Base-by-base conservation (phyloP, 306 rosid genomes). In the Potentilla sterilis region DNA sequence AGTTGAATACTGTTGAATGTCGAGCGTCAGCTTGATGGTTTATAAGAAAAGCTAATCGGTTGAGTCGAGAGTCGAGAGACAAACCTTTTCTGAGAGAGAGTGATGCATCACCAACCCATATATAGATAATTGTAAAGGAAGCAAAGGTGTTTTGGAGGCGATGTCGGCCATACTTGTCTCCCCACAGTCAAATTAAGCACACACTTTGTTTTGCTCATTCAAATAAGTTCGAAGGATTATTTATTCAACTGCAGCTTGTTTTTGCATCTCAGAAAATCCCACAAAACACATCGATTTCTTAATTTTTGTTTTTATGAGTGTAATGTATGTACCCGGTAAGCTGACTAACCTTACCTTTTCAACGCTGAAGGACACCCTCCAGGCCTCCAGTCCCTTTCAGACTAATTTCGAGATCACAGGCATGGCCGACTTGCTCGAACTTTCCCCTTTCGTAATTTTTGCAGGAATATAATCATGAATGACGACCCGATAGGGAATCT, bases 121-220 rank as follows among this genome's bases (percentile, higher is more conserved):
- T n/a, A n/a, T 2, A 21, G 11, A 49, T 61, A 80, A 76, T 68
- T 73, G 67, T 51, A 72, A 28, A 16, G 80, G 80, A 75, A 72
- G 9, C 37, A 64, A 28, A 73, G 70, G 58, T 41, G 43, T 34
- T 55, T 15, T 32, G 67, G 46, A 67, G 78, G 67, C 34, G 22
- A 78, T 83, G 93, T 88, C 90, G 90, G 90, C 82, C 89, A 86
- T 77, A 41, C 52, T 15, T 75, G 81, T 78, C 76, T 65, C 78
- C 75, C 77, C 28, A 1, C 51, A 70, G 90, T 86, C 88, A 84
- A 86, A 43, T 19, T n/a, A 28, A 54, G 14, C 63, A 42, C 32
- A 9, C 77, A 2, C 4, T 37, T 28, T 54, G 1, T 22, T 44
- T 51, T 22, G 58, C 28, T 74, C 37, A 75, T 84, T 88, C 85